These are phyloP conservation scores for Teunomyces aglyptinius DNA, from an alignment of 805 yeast genomes.

Conservation along the genomic window DNA sequence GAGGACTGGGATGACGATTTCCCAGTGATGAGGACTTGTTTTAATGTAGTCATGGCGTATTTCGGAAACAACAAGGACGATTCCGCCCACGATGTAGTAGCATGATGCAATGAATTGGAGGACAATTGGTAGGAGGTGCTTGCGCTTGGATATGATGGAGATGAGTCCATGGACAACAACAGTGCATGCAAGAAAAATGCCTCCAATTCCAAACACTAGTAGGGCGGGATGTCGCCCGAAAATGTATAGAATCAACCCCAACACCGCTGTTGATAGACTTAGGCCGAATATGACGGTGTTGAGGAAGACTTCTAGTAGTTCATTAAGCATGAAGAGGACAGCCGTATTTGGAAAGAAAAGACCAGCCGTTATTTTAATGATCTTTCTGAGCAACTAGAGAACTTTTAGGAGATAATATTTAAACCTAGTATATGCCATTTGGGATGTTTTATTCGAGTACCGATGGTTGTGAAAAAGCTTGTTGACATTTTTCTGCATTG, in stretches of 20 bases:
- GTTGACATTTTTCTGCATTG: constrained; percentile 3
- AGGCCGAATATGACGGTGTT: constrained; percentile 1
- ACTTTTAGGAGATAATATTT: not conserved
- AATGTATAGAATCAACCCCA: constrained; percentile 4
- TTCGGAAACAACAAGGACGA: constrained; percentile 3
- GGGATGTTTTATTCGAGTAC: not conserved
- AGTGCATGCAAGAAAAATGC: constrained; percentile 2
- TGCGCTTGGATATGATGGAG: not conserved
- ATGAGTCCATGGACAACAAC: not conserved
- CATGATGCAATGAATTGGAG: not conserved
- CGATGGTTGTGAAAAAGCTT: not conserved
- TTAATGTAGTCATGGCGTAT: not conserved
- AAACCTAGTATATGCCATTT: not conserved
- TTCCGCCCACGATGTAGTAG: constrained; percentile 7
- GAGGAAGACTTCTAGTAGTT: constrained; percentile 2
- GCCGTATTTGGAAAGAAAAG: not conserved
- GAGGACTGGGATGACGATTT: constrained; percentile 1
- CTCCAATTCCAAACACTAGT: constrained; percentile 3
- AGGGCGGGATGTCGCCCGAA: not conserved
- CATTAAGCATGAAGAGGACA: not conserved
- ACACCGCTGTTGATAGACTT: not conserved
- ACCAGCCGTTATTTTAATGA: not conserved
- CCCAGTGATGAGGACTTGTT: constrained; percentile 2
- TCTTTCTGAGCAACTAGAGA: not conserved
- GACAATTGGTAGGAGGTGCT: not conserved